These are phyloP conservation scores for Dioscorea alata DNA, from an alignment of 106 monocot genomes.

Conservation along the genomic window DNA sequence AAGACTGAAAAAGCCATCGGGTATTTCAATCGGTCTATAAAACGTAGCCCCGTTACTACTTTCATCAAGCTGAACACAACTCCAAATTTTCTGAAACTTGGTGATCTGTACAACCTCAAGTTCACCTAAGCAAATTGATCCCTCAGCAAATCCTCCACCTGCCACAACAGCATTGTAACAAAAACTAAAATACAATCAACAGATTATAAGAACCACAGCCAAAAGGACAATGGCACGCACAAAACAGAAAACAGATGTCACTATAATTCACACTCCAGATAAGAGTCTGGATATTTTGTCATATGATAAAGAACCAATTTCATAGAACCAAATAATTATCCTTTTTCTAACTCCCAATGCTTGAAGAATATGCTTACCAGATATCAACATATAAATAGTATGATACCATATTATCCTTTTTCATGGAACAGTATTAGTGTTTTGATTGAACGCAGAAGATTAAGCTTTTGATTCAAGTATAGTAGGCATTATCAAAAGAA, in stretches of 20 bases:
- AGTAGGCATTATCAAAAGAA: too few species aligned
- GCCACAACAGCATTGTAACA: slow-evolving; percentile 3
- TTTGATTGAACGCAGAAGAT: too few species aligned
- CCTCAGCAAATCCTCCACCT: slow-evolving; percentile 79
- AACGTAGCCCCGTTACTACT: slow-evolving; percentile 57
- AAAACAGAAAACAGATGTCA: neutral
- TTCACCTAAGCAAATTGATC: slow-evolving; percentile 74
- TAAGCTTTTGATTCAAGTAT: too few species aligned
- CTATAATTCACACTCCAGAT: neutral
- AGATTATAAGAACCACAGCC: neutral
- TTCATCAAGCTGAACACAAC: slow-evolving; percentile 23
- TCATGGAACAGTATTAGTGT: too few species aligned
- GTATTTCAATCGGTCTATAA: slow-evolving; percentile 61
- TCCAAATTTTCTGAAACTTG: slow-evolving; percentile 69
- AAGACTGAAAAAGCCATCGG: slow-evolving; percentile 69
- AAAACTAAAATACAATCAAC: neutral
- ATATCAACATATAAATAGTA: neutral
- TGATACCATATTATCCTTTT: too few species aligned
- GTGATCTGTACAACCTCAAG: slow-evolving; percentile 67
- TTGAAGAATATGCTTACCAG: neutral
- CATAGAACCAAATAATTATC: neutral
- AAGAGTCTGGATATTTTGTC: too few species aligned
- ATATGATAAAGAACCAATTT: too few species aligned
- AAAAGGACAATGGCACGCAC: neutral
- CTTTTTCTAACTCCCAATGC: too few species aligned